These are phyloP conservation scores for Metschnikowia dekortorum DNA, from an alignment of 805 yeast species.

Conservation along the genomic window DNA sequence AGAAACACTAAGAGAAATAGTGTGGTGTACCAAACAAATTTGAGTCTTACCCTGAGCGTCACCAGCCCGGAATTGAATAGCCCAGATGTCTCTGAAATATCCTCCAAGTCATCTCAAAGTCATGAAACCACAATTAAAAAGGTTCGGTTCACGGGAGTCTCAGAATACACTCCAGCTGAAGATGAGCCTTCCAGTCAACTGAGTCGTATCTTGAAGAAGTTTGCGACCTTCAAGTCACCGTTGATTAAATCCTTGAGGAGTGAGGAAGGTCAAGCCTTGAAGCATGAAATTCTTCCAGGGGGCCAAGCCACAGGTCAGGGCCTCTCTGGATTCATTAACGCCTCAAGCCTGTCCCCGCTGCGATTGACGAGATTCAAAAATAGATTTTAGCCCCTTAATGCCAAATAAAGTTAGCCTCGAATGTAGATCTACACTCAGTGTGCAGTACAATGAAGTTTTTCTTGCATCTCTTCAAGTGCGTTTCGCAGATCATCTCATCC, in stretches of 20 bases:
- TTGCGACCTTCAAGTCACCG: conserved; percentile 30
- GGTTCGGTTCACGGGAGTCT: conserved; percentile 51
- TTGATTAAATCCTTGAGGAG: conserved; percentile 1
- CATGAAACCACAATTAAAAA: conserved; percentile 26
- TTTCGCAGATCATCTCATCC: conserved; percentile 1
- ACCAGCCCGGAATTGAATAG: neutral
- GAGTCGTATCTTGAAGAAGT: conserved; percentile 33
- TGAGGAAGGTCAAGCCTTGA: conserved; percentile 33
- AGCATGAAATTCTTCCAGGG: conserved; percentile 23
- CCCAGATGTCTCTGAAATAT: neutral
- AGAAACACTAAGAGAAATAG: conserved; percentile 26
- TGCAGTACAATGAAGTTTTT: conserved; percentile 15
- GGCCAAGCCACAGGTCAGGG: neutral
- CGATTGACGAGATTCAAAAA: conserved; percentile 11
- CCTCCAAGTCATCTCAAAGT: conserved; percentile 12
- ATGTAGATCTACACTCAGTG: neutral
- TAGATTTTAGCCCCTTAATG: conserved; percentile 6
- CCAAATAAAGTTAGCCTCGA: neutral
- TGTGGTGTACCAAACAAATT: conserved; percentile 13
- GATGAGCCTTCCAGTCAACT: conserved; percentile 49
- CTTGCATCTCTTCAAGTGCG: conserved; percentile 10
- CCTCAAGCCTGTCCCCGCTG: conserved; percentile 5
- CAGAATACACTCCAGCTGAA: conserved; percentile 48
- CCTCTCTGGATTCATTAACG: neutral
- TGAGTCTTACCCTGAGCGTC: neutral